These are phyloP conservation scores for Sugiyamaella neomexicana DNA, from an alignment of 1,139 yeast species.

Conservation along the genomic window DNA sequence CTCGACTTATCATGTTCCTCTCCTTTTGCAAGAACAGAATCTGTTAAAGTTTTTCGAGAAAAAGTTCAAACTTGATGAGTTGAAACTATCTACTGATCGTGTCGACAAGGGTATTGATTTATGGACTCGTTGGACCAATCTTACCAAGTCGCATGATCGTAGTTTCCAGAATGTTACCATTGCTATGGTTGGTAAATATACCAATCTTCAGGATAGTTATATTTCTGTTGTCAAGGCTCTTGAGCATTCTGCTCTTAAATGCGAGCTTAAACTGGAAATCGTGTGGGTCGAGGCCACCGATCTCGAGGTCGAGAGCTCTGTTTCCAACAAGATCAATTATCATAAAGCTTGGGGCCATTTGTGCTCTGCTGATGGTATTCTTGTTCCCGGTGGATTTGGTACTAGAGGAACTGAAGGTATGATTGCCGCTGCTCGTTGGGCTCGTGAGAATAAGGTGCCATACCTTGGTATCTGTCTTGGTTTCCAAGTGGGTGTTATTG, in stretches of 20 bases:
- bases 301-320: slow-evolving; percentile 72
- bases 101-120: slow-evolving; percentile 63
- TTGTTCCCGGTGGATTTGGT: slow-evolving; percentile 99
- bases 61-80: slow-evolving; percentile 63
- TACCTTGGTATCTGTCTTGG: slow-evolving; percentile 97
- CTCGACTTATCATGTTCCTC: slow-evolving; percentile 96
- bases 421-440: slow-evolving; percentile 96
- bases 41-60: slow-evolving; percentile 71
- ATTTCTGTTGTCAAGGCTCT: slow-evolving; percentile 91
- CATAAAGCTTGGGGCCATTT: slow-evolving; percentile 95
- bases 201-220: slow-evolving; percentile 92
- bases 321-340: slow-evolving; percentile 67
- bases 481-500: slow-evolving; percentile 95
- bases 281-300: slow-evolving; percentile 96
- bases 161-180: slow-evolving; percentile 86
- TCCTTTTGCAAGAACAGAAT: slow-evolving; percentile 82
- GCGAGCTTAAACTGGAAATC: slow-evolving; percentile 78
- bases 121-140: slow-evolving; percentile 73
- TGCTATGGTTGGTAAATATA: slow-evolving; percentile 96
- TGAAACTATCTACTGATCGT: slow-evolving; percentile 55
- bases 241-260: slow-evolving; percentile 92
- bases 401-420: slow-evolving; percentile 97
- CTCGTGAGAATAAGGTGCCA: slow-evolving; percentile 91
- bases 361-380: slow-evolving; percentile 93
- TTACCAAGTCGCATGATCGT: slow-evolving; percentile 76